Conservation (phyloP, 495 filamentous ascomycete genomes). For the Patellaria atrata region DNA sequence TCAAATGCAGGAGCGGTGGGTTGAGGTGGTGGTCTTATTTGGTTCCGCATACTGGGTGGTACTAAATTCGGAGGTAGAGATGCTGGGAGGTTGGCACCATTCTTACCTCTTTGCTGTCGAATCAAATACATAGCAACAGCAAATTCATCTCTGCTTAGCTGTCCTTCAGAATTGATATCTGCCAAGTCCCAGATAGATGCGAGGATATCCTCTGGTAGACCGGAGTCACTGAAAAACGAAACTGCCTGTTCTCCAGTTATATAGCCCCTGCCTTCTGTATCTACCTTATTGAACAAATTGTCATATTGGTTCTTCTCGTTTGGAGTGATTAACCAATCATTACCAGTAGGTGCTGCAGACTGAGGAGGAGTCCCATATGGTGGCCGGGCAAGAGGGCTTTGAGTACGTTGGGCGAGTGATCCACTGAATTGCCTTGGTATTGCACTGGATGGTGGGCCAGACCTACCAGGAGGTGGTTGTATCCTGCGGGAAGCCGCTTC, state of each 20-base stretch:
- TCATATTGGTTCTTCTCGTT: constrained; percentile 81
- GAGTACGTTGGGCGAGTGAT: constrained; percentile 41
- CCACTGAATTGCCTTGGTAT: constrained; percentile 66
- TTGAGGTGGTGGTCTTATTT: constrained; percentile 36
- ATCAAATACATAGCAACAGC: constrained; percentile 97
- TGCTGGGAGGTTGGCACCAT: constrained; percentile 48
- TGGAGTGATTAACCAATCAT: constrained; percentile 68
- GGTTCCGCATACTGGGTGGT: constrained; percentile 75
- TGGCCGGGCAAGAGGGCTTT: constrained; percentile 54
- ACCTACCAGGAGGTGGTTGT: constrained; percentile 25
- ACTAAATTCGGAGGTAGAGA: constrained; percentile 66
- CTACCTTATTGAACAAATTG: constrained; percentile 63
- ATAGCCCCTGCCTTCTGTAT: constrained; percentile 60
- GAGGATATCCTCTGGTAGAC: constrained; percentile 73
- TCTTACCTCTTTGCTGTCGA: constrained; percentile 64
- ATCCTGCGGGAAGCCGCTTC: constrained; percentile 74
- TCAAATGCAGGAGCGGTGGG: constrained; percentile 33
- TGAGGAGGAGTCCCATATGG: constrained; percentile 37
- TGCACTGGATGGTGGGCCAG: constrained; percentile 17
- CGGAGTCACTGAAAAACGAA: constrained; percentile 80
- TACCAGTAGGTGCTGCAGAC: constrained; percentile 49
- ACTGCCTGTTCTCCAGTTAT: constrained; percentile 96
- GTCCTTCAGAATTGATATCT: constrained; percentile 82
- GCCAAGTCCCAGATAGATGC: constrained; percentile 97
- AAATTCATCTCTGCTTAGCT: constrained; percentile 76